These are phyloP conservation scores for Thelonectria olida DNA, from an alignment of 2,329 filamentous ascomycete species.

Conservation along the genomic window DNA sequence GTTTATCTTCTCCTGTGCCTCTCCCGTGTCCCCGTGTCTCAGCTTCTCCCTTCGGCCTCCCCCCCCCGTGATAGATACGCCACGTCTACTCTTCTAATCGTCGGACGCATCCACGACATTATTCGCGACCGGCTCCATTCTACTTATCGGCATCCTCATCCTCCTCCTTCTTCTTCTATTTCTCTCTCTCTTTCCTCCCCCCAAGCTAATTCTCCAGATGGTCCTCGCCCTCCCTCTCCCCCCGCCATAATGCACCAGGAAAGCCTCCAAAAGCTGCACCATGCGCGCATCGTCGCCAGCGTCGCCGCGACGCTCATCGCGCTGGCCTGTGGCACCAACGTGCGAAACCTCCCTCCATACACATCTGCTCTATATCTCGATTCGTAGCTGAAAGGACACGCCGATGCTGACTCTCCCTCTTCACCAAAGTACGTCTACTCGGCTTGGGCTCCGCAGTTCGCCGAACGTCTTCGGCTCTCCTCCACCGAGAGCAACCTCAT, in stretches of 20 bases:
- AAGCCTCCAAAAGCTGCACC: constrained; percentile 53
- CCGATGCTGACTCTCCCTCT: neutral
- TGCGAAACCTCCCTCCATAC: constrained; percentile 55
- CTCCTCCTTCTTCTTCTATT: neutral
- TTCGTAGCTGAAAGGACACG: neutral
- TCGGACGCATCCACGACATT: neutral
- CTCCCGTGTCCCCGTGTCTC: neutral
- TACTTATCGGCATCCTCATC: neutral
- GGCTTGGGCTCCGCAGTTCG: constrained; percentile 96
- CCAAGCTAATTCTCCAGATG: constrained; percentile 5
- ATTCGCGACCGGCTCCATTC: neutral
- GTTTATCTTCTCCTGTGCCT: constrained; percentile 4
- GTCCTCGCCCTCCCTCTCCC: neutral
- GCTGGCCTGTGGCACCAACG: constrained; percentile 92
- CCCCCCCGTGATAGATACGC: neutral
- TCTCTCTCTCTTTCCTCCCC: neutral
- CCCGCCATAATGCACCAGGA: constrained; percentile 36
- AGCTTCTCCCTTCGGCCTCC: neutral
- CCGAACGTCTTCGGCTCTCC: constrained; percentile 83
- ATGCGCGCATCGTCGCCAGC: constrained; percentile 81
- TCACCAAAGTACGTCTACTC: constrained; percentile 88
- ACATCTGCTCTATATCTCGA: too few relatives aligned
- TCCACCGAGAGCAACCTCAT: constrained; percentile 95
- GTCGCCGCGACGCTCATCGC: constrained; percentile 85
- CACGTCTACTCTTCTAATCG: neutral